Evolutionary conservation across 192 early-diverging fungal species (phyloP), one percentile per base, ranked within the genome.

Genomic region (Podila verticillata): DNA sequence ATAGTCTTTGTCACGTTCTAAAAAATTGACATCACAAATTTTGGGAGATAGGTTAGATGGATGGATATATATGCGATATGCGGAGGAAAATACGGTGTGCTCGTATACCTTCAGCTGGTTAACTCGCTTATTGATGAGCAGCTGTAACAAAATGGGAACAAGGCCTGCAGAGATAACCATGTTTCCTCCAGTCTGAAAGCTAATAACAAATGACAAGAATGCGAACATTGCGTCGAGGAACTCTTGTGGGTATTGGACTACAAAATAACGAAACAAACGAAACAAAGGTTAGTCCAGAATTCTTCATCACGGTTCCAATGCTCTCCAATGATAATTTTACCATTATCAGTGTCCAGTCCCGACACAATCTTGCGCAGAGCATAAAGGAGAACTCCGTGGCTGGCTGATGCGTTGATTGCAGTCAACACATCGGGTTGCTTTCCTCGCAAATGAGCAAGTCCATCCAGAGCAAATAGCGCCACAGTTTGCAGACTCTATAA

Each of bases 81-180:
- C 7, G 49, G 15, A 19, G 0, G 26, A 63, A 3, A 5, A 48
- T 58, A 4, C 2, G 30, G 30, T 7, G 17, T 26, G 3, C 4
- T 44, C 39, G 15, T 7, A 54, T 73, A 92, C 91, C 81, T 90
- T 94, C 31, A 90, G 49, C 39, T 96, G 93, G 6, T 65, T 48
- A 8, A 70, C 39, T 28, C 88, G 81, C 47, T 87, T 87, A 79
- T 95, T 93, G 2, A 80, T 82, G 7, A 99, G 86, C 15, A 92
- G 87, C 34, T 91, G 84, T 22, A 94, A 83, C 56, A 99, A 84
- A 3, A 92, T 86, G 0, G 93, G 93, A 51, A 97, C 89, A n/a
- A 97, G 88, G 20, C 97, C 97, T 9, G 96, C 95, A 24, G 95
- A 90, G 58, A 96, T 93, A 7, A 99, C 82, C 92, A 97, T 96